A percentile compares a stretch with the other conserved stretches of the same genome.
Evolutionary conservation across 2,329 filamentous ascomycete species (phyloP).

Genomic region (Fusarium xyrophilum): DNA sequence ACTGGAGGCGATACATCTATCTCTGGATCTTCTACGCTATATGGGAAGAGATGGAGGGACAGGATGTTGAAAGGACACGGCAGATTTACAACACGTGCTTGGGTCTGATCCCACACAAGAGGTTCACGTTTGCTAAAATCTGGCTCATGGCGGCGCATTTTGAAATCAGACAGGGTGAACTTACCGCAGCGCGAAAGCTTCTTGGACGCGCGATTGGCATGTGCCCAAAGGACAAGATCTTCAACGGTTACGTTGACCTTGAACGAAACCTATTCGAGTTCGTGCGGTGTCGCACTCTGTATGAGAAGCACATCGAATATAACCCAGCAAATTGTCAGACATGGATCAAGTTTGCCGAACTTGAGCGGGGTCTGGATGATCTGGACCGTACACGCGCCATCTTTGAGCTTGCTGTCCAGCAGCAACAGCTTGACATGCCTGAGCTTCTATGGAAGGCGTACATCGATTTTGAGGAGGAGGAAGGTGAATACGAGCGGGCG

Average conservation of each 20-base stretch:
- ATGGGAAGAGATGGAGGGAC: slow-evolving; percentile 88
- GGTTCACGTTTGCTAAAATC: slow-evolving; percentile 96
- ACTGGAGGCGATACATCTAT: slow-evolving; percentile 97
- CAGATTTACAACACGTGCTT: slow-evolving; percentile 93
- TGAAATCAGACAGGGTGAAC: slow-evolving; percentile 84
- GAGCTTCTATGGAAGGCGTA: slow-evolving; percentile 98
- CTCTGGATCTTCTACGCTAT: slow-evolving; percentile 97
- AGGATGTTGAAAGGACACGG: slow-evolving; percentile 77
- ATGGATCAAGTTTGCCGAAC: slow-evolving; percentile 95
- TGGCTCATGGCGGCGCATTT: slow-evolving; percentile 96
- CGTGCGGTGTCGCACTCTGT: slow-evolving; percentile 84
- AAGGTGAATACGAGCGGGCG: slow-evolving; percentile 86
- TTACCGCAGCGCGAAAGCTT: slow-evolving; percentile 83
- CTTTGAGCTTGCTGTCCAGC: slow-evolving; percentile 86
- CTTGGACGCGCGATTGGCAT: slow-evolving; percentile 89
- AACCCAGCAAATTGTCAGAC: slow-evolving; percentile 89
- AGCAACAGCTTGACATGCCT: slow-evolving; percentile 91
- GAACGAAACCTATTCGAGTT: slow-evolving; percentile 97
- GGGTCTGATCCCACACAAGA: slow-evolving; percentile 89
- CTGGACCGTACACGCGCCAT: slow-evolving; percentile 86
- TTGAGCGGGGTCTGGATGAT: slow-evolving; percentile 91
- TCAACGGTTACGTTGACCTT: slow-evolving; percentile 90
- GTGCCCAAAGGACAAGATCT: slow-evolving; percentile 95
- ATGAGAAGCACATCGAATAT: slow-evolving; percentile 93
- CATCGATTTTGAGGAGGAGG: slow-evolving; percentile 97